Conservation (phyloP, 108 stramenopile species). For the Discostella pseudostelligera region DNA sequence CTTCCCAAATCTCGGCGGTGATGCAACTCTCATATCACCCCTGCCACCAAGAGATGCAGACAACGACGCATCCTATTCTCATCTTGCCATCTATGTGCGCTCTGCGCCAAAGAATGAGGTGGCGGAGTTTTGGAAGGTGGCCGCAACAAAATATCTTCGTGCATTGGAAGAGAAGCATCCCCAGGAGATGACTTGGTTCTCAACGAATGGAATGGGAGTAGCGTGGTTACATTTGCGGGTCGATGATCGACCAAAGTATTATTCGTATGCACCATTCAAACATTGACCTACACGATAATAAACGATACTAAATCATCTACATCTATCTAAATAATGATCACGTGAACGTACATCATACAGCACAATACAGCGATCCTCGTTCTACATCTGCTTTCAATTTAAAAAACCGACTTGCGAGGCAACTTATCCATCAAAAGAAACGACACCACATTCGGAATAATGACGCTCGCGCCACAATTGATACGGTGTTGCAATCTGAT, state of each 20-base stretch:
- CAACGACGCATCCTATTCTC: conserved; percentile 46
- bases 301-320: too few relatives aligned
- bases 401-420: too few relatives aligned
- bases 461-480: too few relatives aligned
- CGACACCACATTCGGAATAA: too few relatives aligned
- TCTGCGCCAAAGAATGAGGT: conserved; percentile 51
- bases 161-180: conserved; percentile 31
- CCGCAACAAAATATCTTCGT: conserved; percentile 30
- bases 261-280: conserved; percentile 60
- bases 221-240: conserved; percentile 84
- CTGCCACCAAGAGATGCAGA: conserved; percentile 15
- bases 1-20: conserved; percentile 67
- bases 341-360: too few relatives aligned
- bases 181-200: conserved; percentile 60
- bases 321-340: too few relatives aligned
- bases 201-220: conserved; percentile 78
- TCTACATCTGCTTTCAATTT: too few relatives aligned
- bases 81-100: conserved; percentile 61
- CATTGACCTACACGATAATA: too few relatives aligned
- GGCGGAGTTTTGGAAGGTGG: conserved; percentile 50
- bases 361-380: too few relatives aligned
- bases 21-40: conserved; percentile 59
- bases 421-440: too few relatives aligned
- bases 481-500: too few relatives aligned
- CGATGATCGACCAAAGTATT: conserved; percentile 82